Conservation (phyloP, 129 eudicot genomes). For the Saposhnikovia divaricata region DNA sequence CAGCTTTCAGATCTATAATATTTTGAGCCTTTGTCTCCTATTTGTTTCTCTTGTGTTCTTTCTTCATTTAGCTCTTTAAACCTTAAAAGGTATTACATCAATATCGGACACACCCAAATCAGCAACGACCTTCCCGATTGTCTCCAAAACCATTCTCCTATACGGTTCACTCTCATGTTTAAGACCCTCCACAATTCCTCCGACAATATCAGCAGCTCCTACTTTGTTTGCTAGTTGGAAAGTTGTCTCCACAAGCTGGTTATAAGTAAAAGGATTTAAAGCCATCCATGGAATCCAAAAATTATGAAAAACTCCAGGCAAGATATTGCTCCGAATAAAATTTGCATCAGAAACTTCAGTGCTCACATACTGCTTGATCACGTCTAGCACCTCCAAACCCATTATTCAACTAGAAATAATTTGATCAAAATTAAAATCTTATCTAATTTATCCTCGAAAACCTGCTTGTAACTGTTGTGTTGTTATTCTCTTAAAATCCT, state of each 20-base stretch:
- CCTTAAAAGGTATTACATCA: no score
- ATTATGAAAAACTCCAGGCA: neutral
- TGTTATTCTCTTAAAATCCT: no score
- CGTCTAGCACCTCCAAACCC: neutral
- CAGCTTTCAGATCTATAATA: no score
- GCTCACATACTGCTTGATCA: neutral
- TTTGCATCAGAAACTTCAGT: neutral
- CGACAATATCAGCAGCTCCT: slow-evolving; percentile 85
- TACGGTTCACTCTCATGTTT: slow-evolving; percentile 88
- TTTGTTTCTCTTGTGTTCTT: no score
- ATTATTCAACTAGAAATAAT: neutral
- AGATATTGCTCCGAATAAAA: neutral
- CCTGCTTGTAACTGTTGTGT: no score
- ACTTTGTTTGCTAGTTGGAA: slow-evolving; percentile 91
- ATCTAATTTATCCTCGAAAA: no score
- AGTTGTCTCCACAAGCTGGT: slow-evolving; percentile 85
- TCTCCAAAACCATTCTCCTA: slow-evolving; percentile 96
- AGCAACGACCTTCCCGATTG: slow-evolving; percentile 83
- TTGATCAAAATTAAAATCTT: neutral
- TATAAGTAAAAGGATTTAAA: slow-evolving; percentile 26
- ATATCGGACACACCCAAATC: slow-evolving; percentile 87
- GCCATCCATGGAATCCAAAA: neutral
- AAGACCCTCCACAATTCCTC: slow-evolving; percentile 76
- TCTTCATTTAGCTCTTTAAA: no score
- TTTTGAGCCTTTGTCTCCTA: no score